These are phyloP conservation scores for Diplocarpon rosae DNA, from an alignment of 2,329 filamentous ascomycete species.

Conservation along the genomic window DNA sequence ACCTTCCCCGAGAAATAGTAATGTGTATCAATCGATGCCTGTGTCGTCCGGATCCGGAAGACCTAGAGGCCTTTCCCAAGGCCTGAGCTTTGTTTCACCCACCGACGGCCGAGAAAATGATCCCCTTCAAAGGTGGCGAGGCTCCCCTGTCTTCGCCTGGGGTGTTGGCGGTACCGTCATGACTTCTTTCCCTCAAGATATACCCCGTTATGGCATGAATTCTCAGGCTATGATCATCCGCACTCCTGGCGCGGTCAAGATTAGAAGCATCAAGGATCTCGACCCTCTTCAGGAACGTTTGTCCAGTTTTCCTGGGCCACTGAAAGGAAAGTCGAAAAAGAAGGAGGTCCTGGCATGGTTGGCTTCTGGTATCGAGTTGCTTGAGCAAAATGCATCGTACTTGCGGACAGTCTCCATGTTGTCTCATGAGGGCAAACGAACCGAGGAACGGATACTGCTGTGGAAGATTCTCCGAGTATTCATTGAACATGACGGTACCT, in stretches of 20 bases:
- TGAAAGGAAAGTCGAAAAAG: conserved; percentile 87
- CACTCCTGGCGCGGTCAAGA: conserved; percentile 68
- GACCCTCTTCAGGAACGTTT: conserved; percentile 61
- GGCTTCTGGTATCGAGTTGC: conserved; percentile 56
- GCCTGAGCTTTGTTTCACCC: conserved; percentile 47
- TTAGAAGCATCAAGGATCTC: conserved; percentile 65
- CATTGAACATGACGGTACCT: conserved; percentile 72
- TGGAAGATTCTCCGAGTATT: conserved; percentile 80
- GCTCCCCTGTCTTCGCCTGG: conserved; percentile 77
- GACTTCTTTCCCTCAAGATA: conserved; percentile 78
- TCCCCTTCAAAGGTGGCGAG: conserved; percentile 80
- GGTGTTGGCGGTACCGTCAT: conserved; percentile 75
- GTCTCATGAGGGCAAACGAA: conserved; percentile 55
- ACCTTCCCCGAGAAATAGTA: conserved; percentile 17
- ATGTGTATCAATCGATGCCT: conserved; percentile 7
- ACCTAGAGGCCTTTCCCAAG: conserved; percentile 42
- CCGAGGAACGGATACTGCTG: conserved; percentile 68
- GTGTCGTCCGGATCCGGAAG: conserved; percentile 25
- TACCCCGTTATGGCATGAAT: conserved; percentile 68
- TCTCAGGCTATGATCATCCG: conserved; percentile 68
- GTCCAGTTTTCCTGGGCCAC: conserved; percentile 76
- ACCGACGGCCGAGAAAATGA: conserved; percentile 61
- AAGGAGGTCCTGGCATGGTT: conserved; percentile 85
- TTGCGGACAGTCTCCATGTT: conserved; percentile 37
- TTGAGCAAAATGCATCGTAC: conserved; percentile 45